Percentiles rank a stretch among this genome's conserved stretches.
Conservation (phyloP, 371 early-diverging fungal species). For the Actinomucor elegans region DNA sequence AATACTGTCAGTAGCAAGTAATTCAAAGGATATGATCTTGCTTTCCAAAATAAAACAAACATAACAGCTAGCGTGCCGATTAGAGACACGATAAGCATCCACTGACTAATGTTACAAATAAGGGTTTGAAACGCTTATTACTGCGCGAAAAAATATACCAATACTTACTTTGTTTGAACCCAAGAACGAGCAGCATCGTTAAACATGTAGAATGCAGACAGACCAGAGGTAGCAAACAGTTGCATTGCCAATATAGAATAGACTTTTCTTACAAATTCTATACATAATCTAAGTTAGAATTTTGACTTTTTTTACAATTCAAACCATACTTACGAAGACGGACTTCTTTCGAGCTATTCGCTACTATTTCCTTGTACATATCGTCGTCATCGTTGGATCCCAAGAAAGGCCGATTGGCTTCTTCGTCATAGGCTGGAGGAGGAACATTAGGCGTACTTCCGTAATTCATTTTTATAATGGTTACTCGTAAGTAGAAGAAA, state of each 20-base stretch:
- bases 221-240: constrained; percentile 56
- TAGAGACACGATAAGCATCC: constrained; percentile 44
- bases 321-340: constrained; percentile 45
- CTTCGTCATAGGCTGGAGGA: constrained; percentile 49
- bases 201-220: constrained; percentile 62
- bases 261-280: constrained; percentile 79
- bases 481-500: too few relatives aligned
- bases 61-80: constrained; percentile 52
- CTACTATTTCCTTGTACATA: constrained; percentile 58
- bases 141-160: background rate
- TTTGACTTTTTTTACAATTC: too few relatives aligned
- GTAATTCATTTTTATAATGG: constrained; percentile 17
- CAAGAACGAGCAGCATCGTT: constrained; percentile 46
- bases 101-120: too few relatives aligned
- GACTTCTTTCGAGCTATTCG: constrained; percentile 57
- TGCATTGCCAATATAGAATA: constrained; percentile 75
- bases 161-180: constrained; percentile 58
- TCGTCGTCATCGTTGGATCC: constrained; percentile 46
- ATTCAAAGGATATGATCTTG: constrained; percentile 68
- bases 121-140: background rate
- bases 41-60: constrained; percentile 61
- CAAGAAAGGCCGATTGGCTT: constrained; percentile 37
- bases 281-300: too few relatives aligned
- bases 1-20: constrained; percentile 60
- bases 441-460: constrained; percentile 30